phyloP scores from a whole-genome alignment of 306 rosid genomes.

The Cucurbita maxima region DNA sequence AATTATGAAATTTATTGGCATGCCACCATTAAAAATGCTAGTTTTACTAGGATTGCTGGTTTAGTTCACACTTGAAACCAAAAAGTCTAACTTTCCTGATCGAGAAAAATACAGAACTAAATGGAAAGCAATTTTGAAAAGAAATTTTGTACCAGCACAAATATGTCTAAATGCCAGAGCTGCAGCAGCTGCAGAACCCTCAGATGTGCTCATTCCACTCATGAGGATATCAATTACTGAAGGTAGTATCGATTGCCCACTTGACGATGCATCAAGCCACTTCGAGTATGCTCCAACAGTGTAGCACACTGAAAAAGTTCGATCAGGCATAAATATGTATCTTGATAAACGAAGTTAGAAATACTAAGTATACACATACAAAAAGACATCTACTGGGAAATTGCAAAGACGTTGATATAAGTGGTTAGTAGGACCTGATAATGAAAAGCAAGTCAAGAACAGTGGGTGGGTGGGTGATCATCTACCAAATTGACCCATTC shows the following conservation, averaged over 20 bases:
- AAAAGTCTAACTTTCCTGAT: neutral
- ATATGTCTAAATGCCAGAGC: conserved; percentile 91
- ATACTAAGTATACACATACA: neutral
- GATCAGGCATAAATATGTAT: conserved; percentile 2
- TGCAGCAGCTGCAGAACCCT: conserved; percentile 95
- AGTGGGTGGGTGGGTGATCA: neutral
- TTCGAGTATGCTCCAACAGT: conserved; percentile 93
- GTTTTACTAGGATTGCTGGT: neutral
- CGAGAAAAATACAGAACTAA: neutral
- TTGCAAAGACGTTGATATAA: conserved; percentile 5
- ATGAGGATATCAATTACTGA: conserved; percentile 72
- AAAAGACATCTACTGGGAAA: conserved; percentile 7
- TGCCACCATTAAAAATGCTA: neutral
- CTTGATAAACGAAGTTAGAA: neutral
- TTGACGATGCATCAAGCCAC: conserved; percentile 89
- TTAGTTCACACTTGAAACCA: neutral
- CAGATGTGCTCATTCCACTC: conserved; percentile 91
- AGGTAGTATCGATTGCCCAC: conserved; percentile 67
- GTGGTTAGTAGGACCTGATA: conserved; percentile 4
- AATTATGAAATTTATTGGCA: neutral
- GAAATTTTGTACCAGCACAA: conserved; percentile 61
- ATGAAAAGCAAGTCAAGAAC: neutral
- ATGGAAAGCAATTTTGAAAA: conserved; percentile 5
- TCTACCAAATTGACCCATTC: neutral
- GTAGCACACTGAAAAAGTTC: conserved; percentile 61